Base-by-base conservation (phyloP, 257 asterid genomes). In the Osmanthus fragrans region DNA sequence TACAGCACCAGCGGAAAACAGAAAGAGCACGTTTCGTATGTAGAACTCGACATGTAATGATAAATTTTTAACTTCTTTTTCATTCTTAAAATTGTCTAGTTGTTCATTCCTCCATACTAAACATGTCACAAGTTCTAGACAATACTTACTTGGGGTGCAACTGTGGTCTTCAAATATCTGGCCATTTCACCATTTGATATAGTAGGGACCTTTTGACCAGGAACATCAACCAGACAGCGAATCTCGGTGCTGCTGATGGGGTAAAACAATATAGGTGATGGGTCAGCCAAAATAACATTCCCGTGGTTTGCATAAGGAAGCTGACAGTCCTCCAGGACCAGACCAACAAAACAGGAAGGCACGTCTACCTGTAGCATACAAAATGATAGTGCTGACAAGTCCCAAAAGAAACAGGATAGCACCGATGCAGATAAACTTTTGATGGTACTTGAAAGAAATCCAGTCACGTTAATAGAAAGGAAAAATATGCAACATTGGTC, bases 151-250 rank as follows among this genome's bases (percentile, higher is more conserved):
- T 86, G 90, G 29, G 90, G 90, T 73, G 90, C 88, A 29, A 86
- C 85, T 12, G 70, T 75, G 2, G 68, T 82, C 83, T 86, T 86
- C 86, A 86, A 80, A 70, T 84, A 86, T 68, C 82, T 84, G 33
- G 78, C 80, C 90, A 86, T 82, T 72, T 86, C 86, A 2, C 90
- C 90, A 12, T 75, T 86, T 10, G 86, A 84, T 74, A 86, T 73
- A 37, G 88, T 82, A 71, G 90, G 90, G 67, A 86, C 90, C 76
- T 82, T 86, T 79, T 86, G 86, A 77, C 90, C 88, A 12, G 90
- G 90, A 70, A 86, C 86, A 30, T 86, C 90, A 19, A 86, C 90
- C 58, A 86, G 79, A 27, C 90, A 86, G 29, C 88, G 90, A n/a
- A 86, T 34, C 84, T 86, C 90, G 2, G 76, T 82, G 82, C 88